Conservation (phyloP, 768 basidiomycete genomes). For the Tricholoma furcatifolium region DNA sequence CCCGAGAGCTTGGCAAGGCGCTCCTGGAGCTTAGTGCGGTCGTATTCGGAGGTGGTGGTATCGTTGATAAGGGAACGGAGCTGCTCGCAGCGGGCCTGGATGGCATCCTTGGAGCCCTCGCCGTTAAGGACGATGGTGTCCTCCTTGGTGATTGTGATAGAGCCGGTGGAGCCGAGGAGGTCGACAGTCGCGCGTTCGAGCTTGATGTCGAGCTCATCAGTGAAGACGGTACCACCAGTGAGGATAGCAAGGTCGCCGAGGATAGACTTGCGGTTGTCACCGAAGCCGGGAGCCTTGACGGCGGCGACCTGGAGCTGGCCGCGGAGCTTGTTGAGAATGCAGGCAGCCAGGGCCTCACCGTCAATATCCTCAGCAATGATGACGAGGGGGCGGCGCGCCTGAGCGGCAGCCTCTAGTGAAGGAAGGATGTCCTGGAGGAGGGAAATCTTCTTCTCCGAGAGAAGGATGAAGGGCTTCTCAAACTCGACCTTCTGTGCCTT, state of each 20-base stretch:
- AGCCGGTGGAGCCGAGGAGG: conserved; percentile 87
- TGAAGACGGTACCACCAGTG: conserved; percentile 97
- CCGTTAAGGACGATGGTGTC: conserved; percentile 97
- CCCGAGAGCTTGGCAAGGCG: conserved; percentile 94
- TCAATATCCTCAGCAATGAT: conserved; percentile 99
- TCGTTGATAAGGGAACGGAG: conserved; percentile 84
- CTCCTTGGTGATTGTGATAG: conserved; percentile 95
- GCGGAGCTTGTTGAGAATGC: conserved; percentile 98
- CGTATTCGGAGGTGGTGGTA: conserved; percentile 86
- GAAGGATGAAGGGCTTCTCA: conserved; percentile 92
- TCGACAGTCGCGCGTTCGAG: conserved; percentile 88
- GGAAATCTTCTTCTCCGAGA: conserved; percentile 98
- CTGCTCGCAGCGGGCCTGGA: conserved; percentile 94
- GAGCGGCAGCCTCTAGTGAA: conserved; percentile 77
- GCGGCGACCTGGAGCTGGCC: conserved; percentile 94
- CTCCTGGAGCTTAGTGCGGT: conserved; percentile 94
- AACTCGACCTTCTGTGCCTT: conserved; percentile 95
- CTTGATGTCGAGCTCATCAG: conserved; percentile 95
- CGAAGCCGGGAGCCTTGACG: conserved; percentile 97
- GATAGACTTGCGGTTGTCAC: conserved; percentile 98
- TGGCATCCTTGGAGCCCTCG: conserved; percentile 85
- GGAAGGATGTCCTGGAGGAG: conserved; percentile 93
- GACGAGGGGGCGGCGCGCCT: conserved; percentile 84
- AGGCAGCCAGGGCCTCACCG: conserved; percentile 96
- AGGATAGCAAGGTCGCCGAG: conserved; percentile 97